These are phyloP conservation scores for Nannizziopsis barbatae DNA, from an alignment of 2,329 filamentous ascomycete species.

Conservation along the genomic window DNA sequence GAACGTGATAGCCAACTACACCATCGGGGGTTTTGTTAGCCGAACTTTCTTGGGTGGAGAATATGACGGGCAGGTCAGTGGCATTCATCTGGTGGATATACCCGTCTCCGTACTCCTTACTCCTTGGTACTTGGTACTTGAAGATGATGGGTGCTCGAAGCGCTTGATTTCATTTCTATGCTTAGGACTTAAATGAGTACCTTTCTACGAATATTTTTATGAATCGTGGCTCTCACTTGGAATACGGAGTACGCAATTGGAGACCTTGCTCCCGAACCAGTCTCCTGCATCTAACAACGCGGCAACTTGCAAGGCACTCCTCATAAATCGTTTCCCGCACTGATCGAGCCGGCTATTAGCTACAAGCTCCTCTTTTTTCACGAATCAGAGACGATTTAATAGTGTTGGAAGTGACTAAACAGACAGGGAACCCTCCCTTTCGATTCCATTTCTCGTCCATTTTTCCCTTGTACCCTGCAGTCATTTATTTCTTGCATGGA, in stretches of 20 bases:
- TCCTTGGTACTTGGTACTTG: neutral
- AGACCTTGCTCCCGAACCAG: too few species aligned
- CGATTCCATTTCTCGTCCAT: neutral
- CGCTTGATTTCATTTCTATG: neutral
- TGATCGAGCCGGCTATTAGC: too few species aligned
- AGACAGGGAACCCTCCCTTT: too few species aligned
- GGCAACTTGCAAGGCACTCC: too few species aligned
- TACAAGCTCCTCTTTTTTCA: too few species aligned
- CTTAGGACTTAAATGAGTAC: neutral
- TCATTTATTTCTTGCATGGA: neutral
- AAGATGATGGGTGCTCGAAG: neutral
- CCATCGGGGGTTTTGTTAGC: slow-evolving; percentile 9
- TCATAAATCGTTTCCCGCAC: too few species aligned
- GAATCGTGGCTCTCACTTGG: neutral
- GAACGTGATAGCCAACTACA: slow-evolving; percentile 14
- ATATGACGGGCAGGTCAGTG: neutral
- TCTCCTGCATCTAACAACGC: too few species aligned
- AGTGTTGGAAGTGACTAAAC: too few species aligned
- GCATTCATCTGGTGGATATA: too few species aligned
- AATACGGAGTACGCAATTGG: neutral
- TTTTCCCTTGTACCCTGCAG: neutral
- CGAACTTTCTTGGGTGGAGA: neutral
- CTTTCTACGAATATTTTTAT: neutral
- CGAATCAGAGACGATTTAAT: too few species aligned
- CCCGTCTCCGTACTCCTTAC: too few species aligned